A percentile compares a stretch with the other conserved stretches of the same genome.
Conservation (phyloP, 2,329 filamentous ascomycete species). For the Fusarium musae region DNA sequence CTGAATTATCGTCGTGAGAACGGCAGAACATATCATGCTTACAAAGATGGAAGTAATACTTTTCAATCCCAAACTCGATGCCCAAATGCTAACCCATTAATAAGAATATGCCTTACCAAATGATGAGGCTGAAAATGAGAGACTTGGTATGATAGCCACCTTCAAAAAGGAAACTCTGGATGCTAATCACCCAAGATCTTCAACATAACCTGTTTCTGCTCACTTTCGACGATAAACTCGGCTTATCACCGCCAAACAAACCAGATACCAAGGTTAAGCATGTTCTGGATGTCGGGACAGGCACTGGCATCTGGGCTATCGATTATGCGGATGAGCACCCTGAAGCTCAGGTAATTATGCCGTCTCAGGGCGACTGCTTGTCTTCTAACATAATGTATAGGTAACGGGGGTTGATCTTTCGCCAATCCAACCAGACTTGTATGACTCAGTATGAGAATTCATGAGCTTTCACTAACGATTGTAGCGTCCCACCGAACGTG, state of each 20-base stretch:
- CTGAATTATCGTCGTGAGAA: slow-evolving; percentile 16
- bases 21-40: slow-evolving; percentile 16
- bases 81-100: accelerated
- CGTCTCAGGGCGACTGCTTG: no score
- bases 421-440: slow-evolving; percentile 31
- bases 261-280: slow-evolving; percentile 12
- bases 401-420: slow-evolving; percentile 26
- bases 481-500: slow-evolving; percentile 23
- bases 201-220: slow-evolving; percentile 34
- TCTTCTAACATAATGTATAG: not conserved
- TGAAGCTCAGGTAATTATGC: slow-evolving; percentile 1
- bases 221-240: slow-evolving; percentile 25
- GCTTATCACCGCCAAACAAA: slow-evolving; percentile 25
- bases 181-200: slow-evolving; percentile 1
- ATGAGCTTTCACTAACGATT: not conserved
- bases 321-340: slow-evolving; percentile 33
- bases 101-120: slow-evolving; percentile 36
- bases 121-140: slow-evolving; percentile 29
- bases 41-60: slow-evolving; percentile 13
- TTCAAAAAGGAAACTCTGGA: no score
- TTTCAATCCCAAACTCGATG: accelerated
- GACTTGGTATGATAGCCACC: slow-evolving; percentile 4
- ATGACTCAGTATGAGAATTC: accelerated
- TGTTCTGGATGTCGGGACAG: slow-evolving; percentile 36
- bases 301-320: slow-evolving; percentile 37